Conservation (phyloP, 345 rosid genomes). For the Eucalyptus marginata region DNA sequence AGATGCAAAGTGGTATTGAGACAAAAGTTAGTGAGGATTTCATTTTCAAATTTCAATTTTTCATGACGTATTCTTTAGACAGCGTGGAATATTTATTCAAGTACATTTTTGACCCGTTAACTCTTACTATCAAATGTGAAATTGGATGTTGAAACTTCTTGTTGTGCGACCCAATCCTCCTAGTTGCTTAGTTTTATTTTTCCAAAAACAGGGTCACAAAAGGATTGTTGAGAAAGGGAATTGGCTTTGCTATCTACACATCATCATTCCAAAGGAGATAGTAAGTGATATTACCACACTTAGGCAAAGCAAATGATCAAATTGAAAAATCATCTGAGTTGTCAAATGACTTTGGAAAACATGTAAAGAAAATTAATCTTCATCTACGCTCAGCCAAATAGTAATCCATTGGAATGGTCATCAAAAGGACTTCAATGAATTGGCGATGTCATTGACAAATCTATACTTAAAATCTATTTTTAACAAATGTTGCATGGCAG, state of each 20-base stretch:
- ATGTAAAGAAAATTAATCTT: background rate
- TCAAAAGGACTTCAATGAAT: background rate
- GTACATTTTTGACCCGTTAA: too few relatives aligned
- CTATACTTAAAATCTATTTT: constrained; percentile 5
- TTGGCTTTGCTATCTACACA: background rate
- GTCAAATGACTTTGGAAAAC: background rate
- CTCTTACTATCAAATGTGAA: too few relatives aligned
- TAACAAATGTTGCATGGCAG: constrained; percentile 1
- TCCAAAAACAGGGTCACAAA: too few relatives aligned
- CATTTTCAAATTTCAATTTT: too few relatives aligned
- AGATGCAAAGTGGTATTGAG: background rate
- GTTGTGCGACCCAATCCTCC: too few relatives aligned
- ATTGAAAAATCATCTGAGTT: background rate
- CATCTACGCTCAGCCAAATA: background rate
- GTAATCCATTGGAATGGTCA: background rate
- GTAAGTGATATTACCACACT: background rate
- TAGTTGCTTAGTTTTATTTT: too few relatives aligned
- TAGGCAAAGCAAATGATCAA: background rate
- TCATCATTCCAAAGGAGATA: background rate
- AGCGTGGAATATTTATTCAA: too few relatives aligned
- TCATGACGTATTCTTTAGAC: too few relatives aligned
- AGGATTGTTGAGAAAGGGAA: background rate
- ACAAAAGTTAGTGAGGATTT: background rate
- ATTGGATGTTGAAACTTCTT: too few relatives aligned
- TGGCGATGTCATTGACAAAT: constrained; percentile 10